phyloP scores from a whole-genome alignment of 345 rosid genomes.

The Tarenaya hassleriana region DNA sequence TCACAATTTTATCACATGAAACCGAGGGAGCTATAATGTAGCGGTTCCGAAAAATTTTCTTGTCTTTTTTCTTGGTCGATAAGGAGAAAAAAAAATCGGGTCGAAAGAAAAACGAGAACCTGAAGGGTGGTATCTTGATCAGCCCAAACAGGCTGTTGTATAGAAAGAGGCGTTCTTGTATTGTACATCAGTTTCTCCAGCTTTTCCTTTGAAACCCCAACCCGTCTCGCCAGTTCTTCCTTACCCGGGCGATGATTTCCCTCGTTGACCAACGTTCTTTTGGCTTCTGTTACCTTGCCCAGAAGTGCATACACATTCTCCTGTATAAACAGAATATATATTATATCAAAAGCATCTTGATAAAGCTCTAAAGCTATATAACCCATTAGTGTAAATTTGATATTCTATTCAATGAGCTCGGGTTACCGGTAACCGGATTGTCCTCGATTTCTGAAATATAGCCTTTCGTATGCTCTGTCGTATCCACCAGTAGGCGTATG shows the following conservation, averaged over 20 bases:
- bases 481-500: constrained; percentile 95
- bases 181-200: constrained; percentile 42
- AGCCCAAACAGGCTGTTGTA: constrained; percentile 70
- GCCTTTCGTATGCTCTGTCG: constrained; percentile 69
- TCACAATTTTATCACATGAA: too few species aligned
- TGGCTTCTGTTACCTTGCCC: constrained; percentile 61
- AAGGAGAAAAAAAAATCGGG: background rate
- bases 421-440: constrained; percentile 80
- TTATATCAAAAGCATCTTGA: constrained; percentile 9
- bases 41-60: too few species aligned
- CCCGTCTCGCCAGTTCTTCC: constrained; percentile 61
- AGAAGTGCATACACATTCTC: constrained; percentile 47
- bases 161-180: constrained; percentile 59
- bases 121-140: constrained; percentile 70
- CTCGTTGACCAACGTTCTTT: constrained; percentile 45
- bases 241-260: constrained; percentile 50
- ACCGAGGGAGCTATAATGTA: background rate
- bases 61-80: too few species aligned
- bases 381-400: constrained; percentile 8
- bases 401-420: constrained; percentile 9
- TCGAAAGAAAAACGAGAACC: too few species aligned
- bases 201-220: constrained; percentile 55
- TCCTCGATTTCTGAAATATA: constrained; percentile 67
- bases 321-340: constrained; percentile 34
- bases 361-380: background rate